phyloP scores from a whole-genome alignment of 2,329 filamentous ascomycete species.

The Pyricularia sp. region DNA sequence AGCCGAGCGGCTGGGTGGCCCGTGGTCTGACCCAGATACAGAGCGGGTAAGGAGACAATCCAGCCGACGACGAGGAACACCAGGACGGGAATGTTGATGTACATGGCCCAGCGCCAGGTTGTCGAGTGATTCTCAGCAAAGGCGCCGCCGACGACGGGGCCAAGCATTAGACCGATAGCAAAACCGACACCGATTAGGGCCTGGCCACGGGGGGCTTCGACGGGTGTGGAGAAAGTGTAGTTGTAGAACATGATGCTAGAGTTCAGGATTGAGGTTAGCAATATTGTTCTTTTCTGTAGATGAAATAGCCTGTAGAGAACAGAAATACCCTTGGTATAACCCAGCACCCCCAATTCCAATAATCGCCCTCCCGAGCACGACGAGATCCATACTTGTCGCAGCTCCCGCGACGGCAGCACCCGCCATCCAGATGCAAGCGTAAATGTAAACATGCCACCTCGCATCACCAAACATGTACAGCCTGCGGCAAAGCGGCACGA shows the following conservation, averaged over 20 bases:
- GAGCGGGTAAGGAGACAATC: constrained; percentile 32
- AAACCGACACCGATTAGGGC: not conserved
- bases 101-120: constrained; percentile 27
- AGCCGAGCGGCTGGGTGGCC: constrained; percentile 6
- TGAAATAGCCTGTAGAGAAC: not conserved
- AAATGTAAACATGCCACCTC: not conserved
- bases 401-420: not conserved
- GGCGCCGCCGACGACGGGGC: not conserved
- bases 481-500: not conserved
- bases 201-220: not conserved
- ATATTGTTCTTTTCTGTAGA: not conserved
- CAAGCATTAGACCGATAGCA: not conserved
- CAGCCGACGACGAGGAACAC: constrained; percentile 29
- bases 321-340: not conserved
- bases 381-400: not conserved
- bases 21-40: not conserved
- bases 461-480: not conserved
- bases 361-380: not conserved
- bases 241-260: not conserved
- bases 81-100: constrained; percentile 39
- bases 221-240: not conserved
- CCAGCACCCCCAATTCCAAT: constrained; percentile 2
- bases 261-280: not conserved
- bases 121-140: not conserved
- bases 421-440: not conserved